Conservation (phyloP, 805 yeast species). For the Myxozyma monticola region DNA sequence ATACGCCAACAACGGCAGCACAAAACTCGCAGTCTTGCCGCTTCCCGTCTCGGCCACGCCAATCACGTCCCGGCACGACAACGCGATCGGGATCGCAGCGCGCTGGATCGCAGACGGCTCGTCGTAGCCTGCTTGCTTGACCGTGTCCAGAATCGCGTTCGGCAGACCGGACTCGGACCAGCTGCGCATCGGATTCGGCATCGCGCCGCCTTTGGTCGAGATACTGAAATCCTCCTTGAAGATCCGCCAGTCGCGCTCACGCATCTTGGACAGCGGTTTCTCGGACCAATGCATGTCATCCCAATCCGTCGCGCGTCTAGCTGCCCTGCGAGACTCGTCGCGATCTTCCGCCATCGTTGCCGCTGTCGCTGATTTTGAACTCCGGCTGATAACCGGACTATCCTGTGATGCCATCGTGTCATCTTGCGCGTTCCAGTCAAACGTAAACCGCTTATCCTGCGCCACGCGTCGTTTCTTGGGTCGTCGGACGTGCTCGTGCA, state of each 20-base stretch:
- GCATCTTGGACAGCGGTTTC: conserved; percentile 66
- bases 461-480: conserved; percentile 24
- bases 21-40: conserved; percentile 85
- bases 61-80: conserved; percentile 61
- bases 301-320: conserved; percentile 16
- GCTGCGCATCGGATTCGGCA: conserved; percentile 61
- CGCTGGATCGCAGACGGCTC: conserved; percentile 91
- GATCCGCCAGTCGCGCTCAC: conserved; percentile 84
- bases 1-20: conserved; percentile 68
- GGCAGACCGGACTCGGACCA: conserved; percentile 72
- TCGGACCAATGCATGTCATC: conserved; percentile 62
- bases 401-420: conserved; percentile 52
- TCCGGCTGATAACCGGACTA: too few species aligned
- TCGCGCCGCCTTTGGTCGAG: conserved; percentile 48
- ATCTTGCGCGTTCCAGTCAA: conserved; percentile 68
- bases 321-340: neutral
- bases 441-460: conserved; percentile 49
- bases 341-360: neutral
- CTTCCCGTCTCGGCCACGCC: conserved; percentile 98
- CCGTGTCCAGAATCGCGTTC: conserved; percentile 39
- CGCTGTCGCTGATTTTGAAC: neutral
- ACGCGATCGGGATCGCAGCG: conserved; percentile 75
- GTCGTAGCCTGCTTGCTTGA: conserved; percentile 44
- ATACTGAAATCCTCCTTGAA: conserved; percentile 77
- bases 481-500: conserved; percentile 3